phyloP scores from a whole-genome alignment of 306 rosid species.

The Trifolium pratense region DNA sequence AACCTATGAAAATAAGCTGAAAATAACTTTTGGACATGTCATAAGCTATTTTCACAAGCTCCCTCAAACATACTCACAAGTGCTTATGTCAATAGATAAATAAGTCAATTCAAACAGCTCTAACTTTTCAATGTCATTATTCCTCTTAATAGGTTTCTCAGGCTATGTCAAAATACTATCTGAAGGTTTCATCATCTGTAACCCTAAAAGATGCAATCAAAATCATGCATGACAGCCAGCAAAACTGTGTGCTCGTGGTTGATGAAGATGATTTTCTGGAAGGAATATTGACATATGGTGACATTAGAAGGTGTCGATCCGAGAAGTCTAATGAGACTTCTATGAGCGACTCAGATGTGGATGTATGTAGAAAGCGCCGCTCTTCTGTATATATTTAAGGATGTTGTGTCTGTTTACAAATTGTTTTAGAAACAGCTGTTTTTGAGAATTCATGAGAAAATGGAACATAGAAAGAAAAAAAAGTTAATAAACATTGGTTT shows the following conservation, averaged over 20 bases:
- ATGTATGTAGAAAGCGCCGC: constrained; percentile 57
- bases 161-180: constrained; percentile 79
- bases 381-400: constrained; percentile 35
- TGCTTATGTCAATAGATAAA: background rate
- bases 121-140: constrained; percentile 26
- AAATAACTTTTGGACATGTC: background rate
- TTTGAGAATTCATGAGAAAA: background rate
- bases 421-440: constrained; percentile 2
- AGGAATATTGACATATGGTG: constrained; percentile 90
- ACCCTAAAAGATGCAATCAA: constrained; percentile 74
- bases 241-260: constrained; percentile 75
- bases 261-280: constrained; percentile 79
- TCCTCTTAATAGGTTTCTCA: constrained; percentile 67
- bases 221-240: constrained; percentile 68
- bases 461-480: background rate
- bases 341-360: constrained; percentile 52
- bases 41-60: background rate
- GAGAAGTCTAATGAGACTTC: constrained; percentile 57
- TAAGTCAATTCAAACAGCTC: background rate
- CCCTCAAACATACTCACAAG: background rate
- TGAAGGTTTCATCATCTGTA: constrained; percentile 59
- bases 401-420: constrained; percentile 15
- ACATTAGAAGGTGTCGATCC: constrained; percentile 71
- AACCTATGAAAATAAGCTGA: background rate
- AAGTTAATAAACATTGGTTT: background rate